Percentiles rank a stretch among this genome's conserved stretches.
These are phyloP conservation scores for Pneumocystis oryctolagi DNA, from an alignment of 1,139 yeast species.

Conservation along the genomic window DNA sequence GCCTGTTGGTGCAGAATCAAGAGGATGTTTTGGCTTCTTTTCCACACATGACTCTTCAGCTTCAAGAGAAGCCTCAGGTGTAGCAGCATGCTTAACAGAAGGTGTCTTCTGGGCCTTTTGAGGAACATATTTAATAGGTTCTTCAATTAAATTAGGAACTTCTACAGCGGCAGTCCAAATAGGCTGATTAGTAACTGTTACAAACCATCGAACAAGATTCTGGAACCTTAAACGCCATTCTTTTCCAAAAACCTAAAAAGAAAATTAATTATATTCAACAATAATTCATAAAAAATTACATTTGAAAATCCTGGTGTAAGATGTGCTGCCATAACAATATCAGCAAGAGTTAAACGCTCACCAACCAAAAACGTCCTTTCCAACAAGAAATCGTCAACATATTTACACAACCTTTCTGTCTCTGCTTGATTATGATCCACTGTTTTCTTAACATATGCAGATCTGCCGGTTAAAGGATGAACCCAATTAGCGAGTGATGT, in stretches of 20 bases:
- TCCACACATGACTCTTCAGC: constrained; percentile 28
- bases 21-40: constrained; percentile 71
- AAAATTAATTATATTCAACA: not conserved
- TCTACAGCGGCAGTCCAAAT: constrained; percentile 35
- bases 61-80: constrained; percentile 22
- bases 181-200: constrained; percentile 48
- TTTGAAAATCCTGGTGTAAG: constrained; percentile 48
- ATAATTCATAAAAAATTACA: not conserved
- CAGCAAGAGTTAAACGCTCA: constrained; percentile 79
- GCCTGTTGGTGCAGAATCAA: constrained; percentile 58
- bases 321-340: constrained; percentile 48
- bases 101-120: constrained; percentile 48
- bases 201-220: constrained; percentile 70
- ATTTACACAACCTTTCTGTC: constrained; percentile 27
- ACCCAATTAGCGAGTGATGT: constrained; percentile 29
- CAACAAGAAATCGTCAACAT: constrained; percentile 48
- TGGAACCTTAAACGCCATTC: constrained; percentile 72
- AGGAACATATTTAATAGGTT: constrained; percentile 40
- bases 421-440: constrained; percentile 43
- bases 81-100: constrained; percentile 16
- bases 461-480: constrained; percentile 34
- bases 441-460: constrained; percentile 67
- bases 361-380: constrained; percentile 80
- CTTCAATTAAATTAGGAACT: constrained; percentile 7
- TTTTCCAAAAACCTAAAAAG: constrained; percentile 42